These are phyloP conservation scores for Alternaria ventricosa DNA, from an alignment of 2,329 filamentous ascomycete genomes.

Conservation along the genomic window DNA sequence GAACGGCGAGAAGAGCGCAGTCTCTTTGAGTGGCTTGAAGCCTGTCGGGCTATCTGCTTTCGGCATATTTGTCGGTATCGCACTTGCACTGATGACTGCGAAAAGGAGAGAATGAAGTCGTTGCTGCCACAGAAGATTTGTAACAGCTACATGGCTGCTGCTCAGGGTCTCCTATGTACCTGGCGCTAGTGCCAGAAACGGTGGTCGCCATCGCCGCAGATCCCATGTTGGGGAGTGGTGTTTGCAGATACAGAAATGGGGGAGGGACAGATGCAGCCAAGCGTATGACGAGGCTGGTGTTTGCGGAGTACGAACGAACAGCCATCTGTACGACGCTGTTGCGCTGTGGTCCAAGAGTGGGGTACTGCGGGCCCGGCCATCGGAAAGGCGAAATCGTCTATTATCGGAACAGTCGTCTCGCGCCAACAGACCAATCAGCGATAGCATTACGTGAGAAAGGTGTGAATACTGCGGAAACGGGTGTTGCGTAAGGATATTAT, in stretches of 20 bases:
- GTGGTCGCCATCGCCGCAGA: constrained; percentile 10
- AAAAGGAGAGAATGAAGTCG: neutral
- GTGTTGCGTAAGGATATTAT: constrained; percentile 2
- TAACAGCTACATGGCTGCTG: constrained; percentile 16
- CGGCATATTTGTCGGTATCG: constrained; percentile 30
- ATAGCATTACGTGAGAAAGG: constrained; percentile 29
- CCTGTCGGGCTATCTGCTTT: constrained; percentile 38
- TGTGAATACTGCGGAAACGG: constrained; percentile 15
- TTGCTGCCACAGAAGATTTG: neutral
- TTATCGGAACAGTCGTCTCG: constrained; percentile 2
- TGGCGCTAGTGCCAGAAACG: constrained; percentile 24
- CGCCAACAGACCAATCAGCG: constrained; percentile 23
- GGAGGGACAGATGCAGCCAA: constrained; percentile 20
- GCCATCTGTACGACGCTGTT: constrained; percentile 1
- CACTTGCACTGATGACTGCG: neutral
- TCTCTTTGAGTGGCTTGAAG: constrained; percentile 42
- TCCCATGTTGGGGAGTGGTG: constrained; percentile 34
- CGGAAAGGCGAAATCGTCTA: constrained; percentile 3
- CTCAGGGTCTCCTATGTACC: constrained; percentile 35
- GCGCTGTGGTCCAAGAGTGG: constrained; percentile 24
- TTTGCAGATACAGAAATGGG: constrained; percentile 35
- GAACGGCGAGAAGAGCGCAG: constrained; percentile 41
- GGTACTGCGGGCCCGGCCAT: constrained; percentile 13
- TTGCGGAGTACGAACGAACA: neutral
- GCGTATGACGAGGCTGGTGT: constrained; percentile 3